Evolutionary conservation across 768 basidiomycete genomes (phyloP).

Genomic region (Hygrophorus pudorinus): DNA sequence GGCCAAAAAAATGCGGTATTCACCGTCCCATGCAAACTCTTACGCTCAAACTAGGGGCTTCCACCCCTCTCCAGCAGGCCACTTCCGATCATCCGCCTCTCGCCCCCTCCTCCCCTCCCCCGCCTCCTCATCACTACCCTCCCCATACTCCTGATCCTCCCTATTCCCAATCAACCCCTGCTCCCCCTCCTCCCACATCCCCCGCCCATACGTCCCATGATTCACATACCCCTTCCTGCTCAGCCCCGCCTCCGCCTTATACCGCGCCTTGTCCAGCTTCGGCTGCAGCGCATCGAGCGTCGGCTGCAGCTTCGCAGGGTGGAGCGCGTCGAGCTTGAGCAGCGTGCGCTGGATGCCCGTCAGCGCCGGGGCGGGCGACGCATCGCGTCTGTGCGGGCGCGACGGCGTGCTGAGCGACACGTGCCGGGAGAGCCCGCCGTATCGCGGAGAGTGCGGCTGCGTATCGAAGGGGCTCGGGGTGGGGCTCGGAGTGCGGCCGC

Average conservation of each 20-base stretch:
- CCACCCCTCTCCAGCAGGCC: conserved; percentile 42
- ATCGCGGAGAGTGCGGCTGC: not conserved
- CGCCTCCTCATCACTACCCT: conserved; percentile 15
- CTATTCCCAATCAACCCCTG: conserved; percentile 17
- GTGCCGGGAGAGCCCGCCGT: not conserved
- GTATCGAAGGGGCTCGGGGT: no score
- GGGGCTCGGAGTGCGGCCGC: not conserved
- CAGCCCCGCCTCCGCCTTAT: conserved; percentile 64
- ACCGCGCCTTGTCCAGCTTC: conserved; percentile 50
- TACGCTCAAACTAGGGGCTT: no score
- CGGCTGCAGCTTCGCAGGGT: conserved; percentile 27
- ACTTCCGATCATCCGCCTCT: conserved; percentile 29
- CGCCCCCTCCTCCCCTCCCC: conserved; percentile 13
- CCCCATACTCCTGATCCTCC: not conserved
- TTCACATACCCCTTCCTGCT: conserved; percentile 39
- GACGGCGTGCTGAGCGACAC: not conserved
- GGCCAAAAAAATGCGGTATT: no score
- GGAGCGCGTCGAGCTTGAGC: conserved; percentile 9
- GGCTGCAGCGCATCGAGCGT: conserved; percentile 30
- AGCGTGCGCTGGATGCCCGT: conserved; percentile 35
- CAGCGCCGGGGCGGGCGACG: conserved; percentile 14
- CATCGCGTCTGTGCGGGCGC: not conserved
- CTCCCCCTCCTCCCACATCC: conserved; percentile 28
- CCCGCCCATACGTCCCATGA: conserved; percentile 24
- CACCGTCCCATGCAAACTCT: no score